Conservation (phyloP, 306 rosid genomes). For the Rosa chinensis region DNA sequence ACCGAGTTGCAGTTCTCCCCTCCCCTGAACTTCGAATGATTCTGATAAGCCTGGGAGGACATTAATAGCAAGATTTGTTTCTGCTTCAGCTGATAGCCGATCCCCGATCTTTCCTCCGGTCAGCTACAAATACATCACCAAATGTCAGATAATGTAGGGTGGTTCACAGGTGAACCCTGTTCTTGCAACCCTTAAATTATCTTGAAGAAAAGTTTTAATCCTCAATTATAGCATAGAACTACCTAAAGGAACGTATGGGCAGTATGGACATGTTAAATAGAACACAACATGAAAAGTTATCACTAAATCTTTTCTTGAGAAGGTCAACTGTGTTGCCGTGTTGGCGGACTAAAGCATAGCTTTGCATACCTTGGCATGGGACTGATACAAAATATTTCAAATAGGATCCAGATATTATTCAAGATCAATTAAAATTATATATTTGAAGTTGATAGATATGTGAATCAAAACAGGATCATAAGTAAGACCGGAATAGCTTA, state of each 20-base stretch:
- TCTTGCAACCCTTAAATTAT: not conserved
- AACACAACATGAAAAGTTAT: not conserved
- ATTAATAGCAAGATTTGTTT: constrained; percentile 97
- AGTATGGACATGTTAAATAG: not conserved
- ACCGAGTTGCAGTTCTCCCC: constrained; percentile 99
- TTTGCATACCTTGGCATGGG: not conserved
- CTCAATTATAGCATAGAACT: not conserved
- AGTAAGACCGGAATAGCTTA: not conserved
- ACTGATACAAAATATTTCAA: not conserved
- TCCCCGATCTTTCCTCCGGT: constrained; percentile 94
- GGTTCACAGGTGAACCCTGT: not conserved
- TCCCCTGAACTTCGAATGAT: constrained; percentile 96
- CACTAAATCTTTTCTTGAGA: not conserved
- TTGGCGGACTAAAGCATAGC: not conserved
- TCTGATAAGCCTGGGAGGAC: constrained; percentile 93
- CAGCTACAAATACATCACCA: constrained; percentile 51
- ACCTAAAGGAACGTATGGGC: not conserved
- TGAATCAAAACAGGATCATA: not conserved
- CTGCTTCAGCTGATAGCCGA: constrained; percentile 89
- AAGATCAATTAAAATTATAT: not conserved
- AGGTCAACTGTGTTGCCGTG: not conserved
- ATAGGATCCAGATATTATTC: not conserved
- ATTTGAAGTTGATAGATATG: not conserved
- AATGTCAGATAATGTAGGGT: constrained; percentile 27
- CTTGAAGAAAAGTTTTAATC: not conserved